Percentiles rank a stretch among this genome's conserved stretches.
phyloP scores from a whole-genome alignment of 192 early-diverging fungal species.

The Coemansia sp. region DNA sequence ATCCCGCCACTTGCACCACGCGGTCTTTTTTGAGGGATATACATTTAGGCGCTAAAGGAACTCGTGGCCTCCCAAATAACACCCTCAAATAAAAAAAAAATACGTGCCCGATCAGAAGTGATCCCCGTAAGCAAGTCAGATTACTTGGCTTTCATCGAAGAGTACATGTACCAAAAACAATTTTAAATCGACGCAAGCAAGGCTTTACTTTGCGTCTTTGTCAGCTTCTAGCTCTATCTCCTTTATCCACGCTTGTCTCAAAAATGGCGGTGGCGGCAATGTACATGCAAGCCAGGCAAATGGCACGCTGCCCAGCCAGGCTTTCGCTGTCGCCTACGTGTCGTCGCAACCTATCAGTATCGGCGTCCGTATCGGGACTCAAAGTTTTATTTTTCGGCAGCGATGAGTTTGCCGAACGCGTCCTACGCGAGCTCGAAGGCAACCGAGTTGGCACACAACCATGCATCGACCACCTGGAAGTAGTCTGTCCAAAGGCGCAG shows the following conservation, averaged over 20 bases:
- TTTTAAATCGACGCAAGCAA: neutral
- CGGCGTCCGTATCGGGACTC: slow-evolving; percentile 7
- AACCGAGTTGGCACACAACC: slow-evolving; percentile 39
- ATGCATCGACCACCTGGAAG: slow-evolving; percentile 12
- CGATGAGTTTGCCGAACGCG: slow-evolving; percentile 73
- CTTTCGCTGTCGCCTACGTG: neutral
- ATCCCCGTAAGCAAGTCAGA: neutral
- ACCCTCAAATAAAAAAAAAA: neutral
- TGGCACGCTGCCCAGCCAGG: neutral
- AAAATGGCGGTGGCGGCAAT: slow-evolving; percentile 7
- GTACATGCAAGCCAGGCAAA: neutral
- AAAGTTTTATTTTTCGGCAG: slow-evolving; percentile 84
- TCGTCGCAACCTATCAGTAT: neutral
- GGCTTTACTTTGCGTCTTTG: neutral
- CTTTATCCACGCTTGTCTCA: neutral
- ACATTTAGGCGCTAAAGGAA: neutral
- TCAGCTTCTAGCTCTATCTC: neutral
- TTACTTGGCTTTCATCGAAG: neutral
- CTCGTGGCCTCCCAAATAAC: neutral
- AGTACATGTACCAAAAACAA: neutral
- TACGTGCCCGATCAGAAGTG: neutral
- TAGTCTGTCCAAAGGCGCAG: slow-evolving; percentile 16
- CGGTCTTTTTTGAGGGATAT: neutral
- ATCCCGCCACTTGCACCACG: neutral
- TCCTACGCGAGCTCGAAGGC: slow-evolving; percentile 59